Base-by-base conservation (phyloP, 352 stramenopile genomes). In the Pythium apleroticum region DNA sequence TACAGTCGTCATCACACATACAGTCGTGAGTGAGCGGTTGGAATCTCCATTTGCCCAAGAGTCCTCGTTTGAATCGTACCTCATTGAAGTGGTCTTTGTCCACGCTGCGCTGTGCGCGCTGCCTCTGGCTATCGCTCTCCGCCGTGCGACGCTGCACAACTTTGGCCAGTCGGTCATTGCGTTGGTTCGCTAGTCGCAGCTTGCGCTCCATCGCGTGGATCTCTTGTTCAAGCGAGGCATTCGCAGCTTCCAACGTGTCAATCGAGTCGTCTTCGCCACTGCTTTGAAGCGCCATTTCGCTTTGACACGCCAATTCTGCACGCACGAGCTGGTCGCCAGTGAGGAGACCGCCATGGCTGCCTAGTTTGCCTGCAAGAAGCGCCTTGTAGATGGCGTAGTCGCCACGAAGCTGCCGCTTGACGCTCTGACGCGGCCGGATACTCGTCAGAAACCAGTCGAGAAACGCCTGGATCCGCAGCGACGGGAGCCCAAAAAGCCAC, bases 381-480 rank as follows among this genome's bases (percentile, higher is more conserved):
- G 62, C 60, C n/a, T 28, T 41, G 50, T 76, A 82, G 62, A 82
- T 60, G 15, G 52, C 61, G 19, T 73, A 76, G 35, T 80, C 75
- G 24, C 65, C 58, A 4, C 10, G 14, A 39, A 81, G 63, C 24
- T 71, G 63, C 9, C 52, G 63, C 27, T 61, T 57, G 28, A 79
- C 72, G 52, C 69, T 74, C 14, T 74, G 69, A 3, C 66, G 74
- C 45, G 75, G 66, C 11, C 53, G 63, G 46, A 78, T 48, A 19
- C 60, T 60, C 59, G 69, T 50, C 39, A 78, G 15, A 33, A 82
- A 78, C 75, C 75, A 82, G 46, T 78, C 72, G 31, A 82, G 65
- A 61, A 80, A 80, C 49, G 69, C 75, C 67, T 80, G 75, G 17
- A 82, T 54, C 25, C 75, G 75, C 57, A 80, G 46, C 2, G 75